phyloP scores from a whole-genome alignment of 192 early-diverging fungal species.

The Coemansia sp. region DNA sequence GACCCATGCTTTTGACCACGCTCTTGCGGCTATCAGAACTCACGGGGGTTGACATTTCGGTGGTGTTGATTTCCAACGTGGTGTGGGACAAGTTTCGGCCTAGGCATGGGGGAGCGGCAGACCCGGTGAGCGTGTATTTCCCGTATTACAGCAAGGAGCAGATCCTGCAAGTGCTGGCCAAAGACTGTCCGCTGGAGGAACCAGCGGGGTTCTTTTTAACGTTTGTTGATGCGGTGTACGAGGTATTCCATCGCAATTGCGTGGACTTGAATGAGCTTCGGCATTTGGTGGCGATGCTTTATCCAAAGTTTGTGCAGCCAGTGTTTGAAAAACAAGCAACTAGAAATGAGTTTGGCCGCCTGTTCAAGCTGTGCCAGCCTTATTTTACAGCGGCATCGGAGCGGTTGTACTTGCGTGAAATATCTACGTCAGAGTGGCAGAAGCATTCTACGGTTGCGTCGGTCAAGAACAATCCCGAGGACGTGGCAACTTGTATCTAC shows the following conservation, averaged over 20 bases:
- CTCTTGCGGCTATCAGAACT: slow-evolving; percentile 70
- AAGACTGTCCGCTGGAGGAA: slow-evolving; percentile 61
- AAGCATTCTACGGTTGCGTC: slow-evolving; percentile 35
- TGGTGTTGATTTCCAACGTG: slow-evolving; percentile 70
- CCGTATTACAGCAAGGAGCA: slow-evolving; percentile 71
- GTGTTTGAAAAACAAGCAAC: slow-evolving; percentile 66
- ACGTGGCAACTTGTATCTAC: slow-evolving; percentile 41
- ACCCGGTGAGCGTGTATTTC: slow-evolving; percentile 68
- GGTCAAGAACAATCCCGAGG: slow-evolving; percentile 38
- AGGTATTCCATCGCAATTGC: slow-evolving; percentile 75
- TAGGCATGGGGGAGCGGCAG: slow-evolving; percentile 56
- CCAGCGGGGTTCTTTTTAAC: slow-evolving; percentile 60
- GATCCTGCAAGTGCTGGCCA: slow-evolving; percentile 63
- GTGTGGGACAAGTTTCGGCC: slow-evolving; percentile 77
- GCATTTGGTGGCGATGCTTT: slow-evolving; percentile 75
- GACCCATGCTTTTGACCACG: slow-evolving; percentile 60
- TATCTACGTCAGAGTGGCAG: slow-evolving; percentile 83
- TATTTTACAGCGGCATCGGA: slow-evolving; percentile 80
- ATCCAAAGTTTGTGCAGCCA: slow-evolving; percentile 84
- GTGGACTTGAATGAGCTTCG: slow-evolving; percentile 83
- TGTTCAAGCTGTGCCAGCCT: slow-evolving; percentile 72
- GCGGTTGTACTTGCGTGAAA: slow-evolving; percentile 85
- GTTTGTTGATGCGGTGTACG: slow-evolving; percentile 78
- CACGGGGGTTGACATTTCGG: slow-evolving; percentile 52
- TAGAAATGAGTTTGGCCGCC: slow-evolving; percentile 61